Evolutionary conservation across 2,329 filamentous ascomycete species (phyloP), one percentile per base, ranked within the genome.

Genomic region (Ascochyta rabiei): DNA sequence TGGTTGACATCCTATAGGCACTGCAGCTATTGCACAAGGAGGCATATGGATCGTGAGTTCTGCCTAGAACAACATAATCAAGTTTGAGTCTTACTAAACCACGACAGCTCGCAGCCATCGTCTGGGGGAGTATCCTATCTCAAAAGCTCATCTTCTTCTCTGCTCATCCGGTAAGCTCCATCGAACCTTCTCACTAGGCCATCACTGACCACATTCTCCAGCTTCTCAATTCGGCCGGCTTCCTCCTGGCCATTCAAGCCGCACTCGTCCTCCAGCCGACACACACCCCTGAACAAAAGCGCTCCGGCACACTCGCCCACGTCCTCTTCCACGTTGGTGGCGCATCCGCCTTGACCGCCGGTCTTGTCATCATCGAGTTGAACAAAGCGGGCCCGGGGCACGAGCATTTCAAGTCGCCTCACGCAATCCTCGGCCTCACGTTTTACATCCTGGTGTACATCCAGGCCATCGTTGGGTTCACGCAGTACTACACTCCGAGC

Each of bases 231-330:
- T 84, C 77, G 62, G 77, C 89, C 53, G 92, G 86, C 43, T 75
- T 96, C 54, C 81, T 96, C 59, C 81, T 91, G 53, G 81, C 95
- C 66, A 83, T 89, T 16, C 89, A 97, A 80, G 89, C 88, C 50
- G 86, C 93, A 61, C 86, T 98, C 47, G 79, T 95, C 63, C 84
- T 98, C 31, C 95, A 99, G 75, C 95, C 93, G 1, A 96, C 93
- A 0, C 84, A 89, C 66, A 90, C 90, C 0, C 79, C 87, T 2
- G 75, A 81, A 15, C 90, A 96, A 77, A 97, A 97, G 77, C 76
- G 76, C 34, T 64, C 79, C 24, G 86, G 86, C 39, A 84, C 86
- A 16, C 76, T 80, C 63, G 73, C 84, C 41, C 93, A 99, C 76
- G 87, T 86, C 21, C 76, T 79, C 12, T 79, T 97, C 61, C 91